Base-by-base conservation (phyloP, 2,329 filamentous ascomycete species). In the Clarireedia monteithiana region DNA sequence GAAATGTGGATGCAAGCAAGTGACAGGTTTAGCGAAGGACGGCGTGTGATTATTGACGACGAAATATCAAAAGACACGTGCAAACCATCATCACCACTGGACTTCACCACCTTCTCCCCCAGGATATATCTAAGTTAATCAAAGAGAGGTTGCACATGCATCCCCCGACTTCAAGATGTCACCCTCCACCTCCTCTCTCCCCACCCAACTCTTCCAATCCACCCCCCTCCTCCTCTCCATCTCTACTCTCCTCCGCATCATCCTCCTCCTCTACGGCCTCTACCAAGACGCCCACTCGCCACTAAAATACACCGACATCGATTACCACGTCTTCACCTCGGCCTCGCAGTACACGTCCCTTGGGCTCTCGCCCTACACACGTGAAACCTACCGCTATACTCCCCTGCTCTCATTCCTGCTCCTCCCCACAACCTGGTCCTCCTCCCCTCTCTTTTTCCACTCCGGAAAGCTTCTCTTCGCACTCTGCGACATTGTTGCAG, bases 291-390 rank as follows among this genome's bases (percentile, higher is more conserved):
- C 89, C 58, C 80, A 91, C 73, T 95, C 91, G 6, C 85, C 92
- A 14, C 75, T 99, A 68, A 97, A 97, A 74, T 99, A 97, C 76
- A 99, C 94, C 51, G 94, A 99, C 73, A 96, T 99, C 66, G 94
- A 99, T 77, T 99, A 99, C 73, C 84, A 91, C 62, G 94, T 99
- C 70, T 99, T 99, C 77, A 97, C 94, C 49, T 92, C 97, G 71
- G 94, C 94, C 26, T 83, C 94, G 2, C 87, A 88, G 62, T 92
- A 88, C 49, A 72, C 89, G 45, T 74, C 84, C 3, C 75, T 72
- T n/a, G 81, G 81, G 3, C 73, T 75, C 48, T 89, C 88, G 0
- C 94, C 94, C 1, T 99, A 99, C 70, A 80, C 81, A 42, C 84
- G 94, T 53, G 92, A 94, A 67, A 99, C 94, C 0, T 99, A 99